These are phyloP conservation scores for Castanea mollissima DNA, from an alignment of 306 rosid genomes.

Conservation along the genomic window DNA sequence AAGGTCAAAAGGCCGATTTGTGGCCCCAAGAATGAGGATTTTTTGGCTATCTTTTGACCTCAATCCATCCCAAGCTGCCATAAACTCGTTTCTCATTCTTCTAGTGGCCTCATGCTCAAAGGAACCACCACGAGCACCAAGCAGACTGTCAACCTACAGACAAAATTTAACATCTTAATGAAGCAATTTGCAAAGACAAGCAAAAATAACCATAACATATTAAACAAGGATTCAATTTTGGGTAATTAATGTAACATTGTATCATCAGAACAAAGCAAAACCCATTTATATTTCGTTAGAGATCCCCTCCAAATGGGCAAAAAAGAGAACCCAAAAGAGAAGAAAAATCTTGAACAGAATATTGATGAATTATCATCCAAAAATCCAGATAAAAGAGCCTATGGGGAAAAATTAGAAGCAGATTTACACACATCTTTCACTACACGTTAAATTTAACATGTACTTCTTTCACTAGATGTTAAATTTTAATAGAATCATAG, in stretches of 20 bases:
- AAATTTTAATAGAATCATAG: no score
- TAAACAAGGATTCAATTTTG: slow-evolving; percentile 6
- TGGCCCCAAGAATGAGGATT: slow-evolving; percentile 95
- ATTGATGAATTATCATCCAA: background rate
- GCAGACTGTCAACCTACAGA: slow-evolving; percentile 90
- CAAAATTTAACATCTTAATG: slow-evolving; percentile 18
- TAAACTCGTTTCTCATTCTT: slow-evolving; percentile 98
- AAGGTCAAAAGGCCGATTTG: slow-evolving; percentile 96
- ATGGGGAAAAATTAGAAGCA: background rate
- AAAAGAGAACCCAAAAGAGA: background rate
- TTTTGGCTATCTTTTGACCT: slow-evolving; percentile 91
- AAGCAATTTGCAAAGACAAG: slow-evolving; percentile 12
- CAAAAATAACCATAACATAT: background rate
- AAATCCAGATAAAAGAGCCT: background rate
- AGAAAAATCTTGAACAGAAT: background rate
- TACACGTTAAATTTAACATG: background rate
- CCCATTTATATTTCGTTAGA: no score
- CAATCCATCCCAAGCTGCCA: slow-evolving; percentile 99
- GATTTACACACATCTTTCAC: background rate
- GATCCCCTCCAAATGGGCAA: no score
- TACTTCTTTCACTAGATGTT: background rate
- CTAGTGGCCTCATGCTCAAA: slow-evolving; percentile 98
- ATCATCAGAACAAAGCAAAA: no score
- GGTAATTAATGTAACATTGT: background rate
- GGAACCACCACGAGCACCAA: slow-evolving; percentile 99